Evolutionary conservation across 495 filamentous ascomycete genomes (phyloP), one percentile per base, ranked within the genome.

Genomic region (Parmelia sp.): DNA sequence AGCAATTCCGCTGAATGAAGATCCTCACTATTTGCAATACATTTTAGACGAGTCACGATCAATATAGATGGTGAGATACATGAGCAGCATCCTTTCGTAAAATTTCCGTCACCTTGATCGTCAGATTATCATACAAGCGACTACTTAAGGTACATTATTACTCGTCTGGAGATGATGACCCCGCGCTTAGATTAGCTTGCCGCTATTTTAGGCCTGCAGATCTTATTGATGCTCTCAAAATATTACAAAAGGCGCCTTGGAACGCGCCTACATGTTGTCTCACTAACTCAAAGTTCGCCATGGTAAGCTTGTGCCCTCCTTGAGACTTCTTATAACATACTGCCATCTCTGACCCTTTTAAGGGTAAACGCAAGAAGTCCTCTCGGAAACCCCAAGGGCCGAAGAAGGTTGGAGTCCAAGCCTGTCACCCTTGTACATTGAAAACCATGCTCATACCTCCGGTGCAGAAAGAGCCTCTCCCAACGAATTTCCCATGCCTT

Each of bases 351-450:
- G 66, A 63, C 36, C 19, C 17, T 23, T 17, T 17, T 10, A 69
- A 88, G 90, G 93, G 93, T 61, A 98, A 98, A 80, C 88, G 93
- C 72, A 97, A 97, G 88, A 95, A 95, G 86, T 88, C 89, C 36
- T 86, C 90, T 65, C 82, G 87, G 67, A 90, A 91, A 76, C 92
- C 91, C 1, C 85, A 88, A 72, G 90, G 87, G 60, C 85, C 88
- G 33, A 91, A 88, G 76, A 96, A 88, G 87, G 91, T 93, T 65
- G 71, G 42, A 62, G 62, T 62, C 19, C 17, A 40, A 33, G 39
- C 62, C 39, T 47, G 5, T 25, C 53, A 6, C 10, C 27, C 51
- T 29, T 27, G 23, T 35, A 29, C 51, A 21, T 39, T 19, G 25
- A 27, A 37, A 27, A 51, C 58, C 40, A 57, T 60, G 45, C 62